phyloP scores from a whole-genome alignment of 331 rosid genomes.

The Ulmus americana region DNA sequence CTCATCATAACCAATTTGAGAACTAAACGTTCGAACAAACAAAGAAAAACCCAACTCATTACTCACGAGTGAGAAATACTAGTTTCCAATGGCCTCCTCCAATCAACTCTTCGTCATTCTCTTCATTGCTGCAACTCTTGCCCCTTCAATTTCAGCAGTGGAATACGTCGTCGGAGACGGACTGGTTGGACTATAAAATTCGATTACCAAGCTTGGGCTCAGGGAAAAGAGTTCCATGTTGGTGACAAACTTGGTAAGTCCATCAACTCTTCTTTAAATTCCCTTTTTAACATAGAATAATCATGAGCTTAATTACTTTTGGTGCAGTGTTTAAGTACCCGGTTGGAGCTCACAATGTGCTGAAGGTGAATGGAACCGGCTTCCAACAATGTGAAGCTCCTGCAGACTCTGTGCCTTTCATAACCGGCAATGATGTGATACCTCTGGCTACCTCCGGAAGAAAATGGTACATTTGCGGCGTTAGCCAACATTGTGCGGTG shows the following conservation, averaged over 20 bases:
- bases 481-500: constrained; percentile 21
- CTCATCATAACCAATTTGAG: neutral
- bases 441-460: constrained; percentile 27
- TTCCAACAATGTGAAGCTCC: constrained; percentile 28
- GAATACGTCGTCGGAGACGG: constrained; percentile 34
- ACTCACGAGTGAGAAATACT: neutral
- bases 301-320: neutral
- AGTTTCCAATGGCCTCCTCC: constrained; percentile 25
- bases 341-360: constrained; percentile 24
- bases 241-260: constrained; percentile 45
- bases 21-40: neutral
- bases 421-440: constrained; percentile 33
- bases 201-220: constrained; percentile 37
- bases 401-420: neutral
- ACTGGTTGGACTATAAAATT: constrained; percentile 38
- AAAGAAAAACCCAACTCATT: neutral
- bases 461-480: constrained; percentile 46
- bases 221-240: constrained; percentile 31
- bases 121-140: constrained; percentile 12
- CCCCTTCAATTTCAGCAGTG: constrained; percentile 23
- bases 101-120: constrained; percentile 13
- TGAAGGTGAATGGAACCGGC: constrained; percentile 28
- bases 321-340: constrained; percentile 34
- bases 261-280: neutral
- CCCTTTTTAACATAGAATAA: neutral